phyloP scores from a whole-genome alignment of 441 rosid species.

The Kokia cookei region DNA sequence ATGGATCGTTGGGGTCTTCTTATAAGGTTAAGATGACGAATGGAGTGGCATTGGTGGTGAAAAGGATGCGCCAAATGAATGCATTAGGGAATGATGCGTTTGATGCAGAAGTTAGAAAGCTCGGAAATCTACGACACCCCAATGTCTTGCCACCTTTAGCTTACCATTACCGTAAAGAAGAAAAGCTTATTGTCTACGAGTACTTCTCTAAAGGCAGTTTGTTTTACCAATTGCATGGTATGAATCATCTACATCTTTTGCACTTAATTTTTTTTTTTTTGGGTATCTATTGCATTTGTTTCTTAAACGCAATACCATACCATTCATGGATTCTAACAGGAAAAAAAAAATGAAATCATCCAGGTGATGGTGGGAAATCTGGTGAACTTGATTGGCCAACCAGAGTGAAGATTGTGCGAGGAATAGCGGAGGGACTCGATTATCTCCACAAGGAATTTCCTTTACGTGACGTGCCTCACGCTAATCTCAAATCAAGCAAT shows the following conservation, averaged over 20 bases:
- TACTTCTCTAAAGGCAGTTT: slow-evolving; percentile 56
- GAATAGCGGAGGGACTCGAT: slow-evolving; percentile 54
- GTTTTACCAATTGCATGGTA: slow-evolving; percentile 60
- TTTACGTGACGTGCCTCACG: slow-evolving; percentile 54
- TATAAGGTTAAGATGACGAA: slow-evolving; percentile 49
- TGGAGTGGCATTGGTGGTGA: slow-evolving; percentile 52
- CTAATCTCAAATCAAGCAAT: slow-evolving; percentile 79
- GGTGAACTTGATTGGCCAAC: slow-evolving; percentile 53
- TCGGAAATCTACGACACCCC: slow-evolving; percentile 40
- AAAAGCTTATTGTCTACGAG: slow-evolving; percentile 59
- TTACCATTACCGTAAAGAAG: slow-evolving; percentile 57
- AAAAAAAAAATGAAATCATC: background rate
- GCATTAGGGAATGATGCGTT: slow-evolving; percentile 40
- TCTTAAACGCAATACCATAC: background rate
- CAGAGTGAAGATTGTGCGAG: slow-evolving; percentile 50
- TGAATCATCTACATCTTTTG: background rate
- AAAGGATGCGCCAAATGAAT: slow-evolving; percentile 58
- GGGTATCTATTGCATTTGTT: background rate
- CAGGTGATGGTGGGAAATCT: slow-evolving; percentile 43
- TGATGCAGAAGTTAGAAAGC: slow-evolving; percentile 45
- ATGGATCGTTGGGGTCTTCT: slow-evolving; percentile 52
- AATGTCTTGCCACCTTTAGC: slow-evolving; percentile 61
- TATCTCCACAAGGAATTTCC: slow-evolving; percentile 51
- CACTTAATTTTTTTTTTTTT: no score
- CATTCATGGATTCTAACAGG: background rate